These are phyloP conservation scores for Cenchrus americanus DNA, from an alignment of 176 grass and related monocot genomes.

Conservation along the genomic window DNA sequence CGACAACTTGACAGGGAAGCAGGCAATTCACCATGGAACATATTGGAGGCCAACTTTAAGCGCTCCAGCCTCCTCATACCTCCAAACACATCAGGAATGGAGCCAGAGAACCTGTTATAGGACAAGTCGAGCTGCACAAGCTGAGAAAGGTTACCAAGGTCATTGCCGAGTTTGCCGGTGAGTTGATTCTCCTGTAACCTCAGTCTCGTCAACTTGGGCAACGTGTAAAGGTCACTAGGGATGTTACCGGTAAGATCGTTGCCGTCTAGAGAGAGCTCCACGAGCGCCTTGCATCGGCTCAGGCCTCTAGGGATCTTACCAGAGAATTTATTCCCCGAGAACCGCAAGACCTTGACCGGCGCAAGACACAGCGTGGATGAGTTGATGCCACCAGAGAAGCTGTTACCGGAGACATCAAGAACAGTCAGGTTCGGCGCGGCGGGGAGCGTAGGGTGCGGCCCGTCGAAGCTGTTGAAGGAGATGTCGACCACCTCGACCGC, in stretches of 20 bases:
- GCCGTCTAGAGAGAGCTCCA: slow-evolving; percentile 45
- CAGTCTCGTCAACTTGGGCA: slow-evolving; percentile 44
- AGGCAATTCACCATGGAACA: slow-evolving; percentile 39
- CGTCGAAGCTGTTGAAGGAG: slow-evolving; percentile 57
- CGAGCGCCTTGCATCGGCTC: slow-evolving; percentile 40
- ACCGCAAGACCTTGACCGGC: slow-evolving; percentile 37
- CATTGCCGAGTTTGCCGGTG: slow-evolving; percentile 24
- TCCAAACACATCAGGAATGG: slow-evolving; percentile 65
- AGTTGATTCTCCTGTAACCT: slow-evolving; percentile 51
- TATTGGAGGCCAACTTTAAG: slow-evolving; percentile 49
- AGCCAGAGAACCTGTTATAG: slow-evolving; percentile 38
- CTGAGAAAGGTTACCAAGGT: slow-evolving; percentile 52
- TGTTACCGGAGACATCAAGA: slow-evolving; percentile 54
- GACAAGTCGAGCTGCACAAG: slow-evolving; percentile 65
- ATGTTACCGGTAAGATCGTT: slow-evolving; percentile 42
- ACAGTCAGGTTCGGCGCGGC: slow-evolving; percentile 25
- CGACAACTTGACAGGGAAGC: slow-evolving; percentile 39
- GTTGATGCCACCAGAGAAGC: slow-evolving; percentile 44
- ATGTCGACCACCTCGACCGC: slow-evolving; percentile 57
- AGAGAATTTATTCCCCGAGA: slow-evolving; percentile 43
- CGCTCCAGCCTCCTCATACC: slow-evolving; percentile 46
- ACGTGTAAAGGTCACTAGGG: slow-evolving; percentile 35
- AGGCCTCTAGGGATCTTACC: neutral
- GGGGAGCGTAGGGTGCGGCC: slow-evolving; percentile 42
- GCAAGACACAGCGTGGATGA: slow-evolving; percentile 8